A percentile compares a stretch with the other conserved stretches of the same genome.
phyloP scores from a whole-genome alignment of 106 monocot genomes.

The Dendrobium officinale region DNA sequence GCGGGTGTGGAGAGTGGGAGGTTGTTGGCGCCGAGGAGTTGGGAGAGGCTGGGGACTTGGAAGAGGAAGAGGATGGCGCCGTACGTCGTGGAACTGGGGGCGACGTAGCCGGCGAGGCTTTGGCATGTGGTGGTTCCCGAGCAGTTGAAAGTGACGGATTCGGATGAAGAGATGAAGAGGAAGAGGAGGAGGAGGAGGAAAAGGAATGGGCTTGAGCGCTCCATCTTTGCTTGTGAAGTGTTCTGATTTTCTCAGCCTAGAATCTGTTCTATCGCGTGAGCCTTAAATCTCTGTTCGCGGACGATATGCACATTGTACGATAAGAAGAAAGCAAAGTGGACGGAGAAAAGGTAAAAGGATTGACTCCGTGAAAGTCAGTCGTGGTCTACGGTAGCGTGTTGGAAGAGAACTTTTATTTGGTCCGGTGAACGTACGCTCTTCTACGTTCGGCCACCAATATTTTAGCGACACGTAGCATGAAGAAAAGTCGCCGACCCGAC shows the following conservation, averaged over 20 bases:
- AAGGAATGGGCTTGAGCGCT: background rate
- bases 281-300: no score
- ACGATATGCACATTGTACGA: no score
- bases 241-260: background rate
- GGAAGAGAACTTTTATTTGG: no score
- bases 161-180: conserved; percentile 14
- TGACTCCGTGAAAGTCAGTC: no score
- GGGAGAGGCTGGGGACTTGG: conserved; percentile 16
- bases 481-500: no score
- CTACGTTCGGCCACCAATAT: no score
- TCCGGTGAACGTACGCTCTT: no score
- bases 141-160: conserved; percentile 2
- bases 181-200: conserved; percentile 3
- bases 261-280: background rate
- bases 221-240: background rate
- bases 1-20: conserved; percentile 16
- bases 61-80: conserved; percentile 31
- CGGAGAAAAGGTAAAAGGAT: no score
- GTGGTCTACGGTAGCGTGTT: no score
- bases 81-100: conserved; percentile 40
- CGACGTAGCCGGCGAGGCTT: conserved; percentile 22
- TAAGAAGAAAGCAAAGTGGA: no score
- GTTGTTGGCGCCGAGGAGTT: conserved; percentile 40
- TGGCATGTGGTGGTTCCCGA: conserved; percentile 19
- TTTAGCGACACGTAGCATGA: no score